Conservation (phyloP, 331 rosid genomes). For the Dryas integrifolia region DNA sequence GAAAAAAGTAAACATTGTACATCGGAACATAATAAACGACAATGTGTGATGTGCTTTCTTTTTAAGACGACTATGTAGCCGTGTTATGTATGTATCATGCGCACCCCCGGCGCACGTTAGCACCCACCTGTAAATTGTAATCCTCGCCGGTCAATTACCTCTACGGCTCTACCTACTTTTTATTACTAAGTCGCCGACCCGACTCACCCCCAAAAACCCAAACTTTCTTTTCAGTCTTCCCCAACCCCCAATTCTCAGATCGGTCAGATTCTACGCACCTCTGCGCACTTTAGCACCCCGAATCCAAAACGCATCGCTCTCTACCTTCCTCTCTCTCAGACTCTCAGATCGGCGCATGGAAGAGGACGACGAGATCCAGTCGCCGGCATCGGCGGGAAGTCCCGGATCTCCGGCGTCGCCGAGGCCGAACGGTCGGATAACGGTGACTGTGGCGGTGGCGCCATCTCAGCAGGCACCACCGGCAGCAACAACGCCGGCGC, state of each 20-base stretch:
- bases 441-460: constrained; percentile 67
- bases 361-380: constrained; percentile 86
- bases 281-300: constrained; percentile 7
- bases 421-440: constrained; percentile 55
- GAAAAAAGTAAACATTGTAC: no score
- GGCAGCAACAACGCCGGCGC: constrained; percentile 19
- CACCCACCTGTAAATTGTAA: no score
- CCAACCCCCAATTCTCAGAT: constrained; percentile 9
- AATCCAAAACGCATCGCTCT: constrained; percentile 3
- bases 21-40: no score
- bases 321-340: neutral
- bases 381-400: constrained; percentile 56
- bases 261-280: constrained; percentile 10
- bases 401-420: constrained; percentile 68
- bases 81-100: no score
- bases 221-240: neutral
- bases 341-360: constrained; percentile 44
- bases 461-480: constrained; percentile 5
- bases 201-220: neutral
- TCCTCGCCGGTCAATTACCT: no score
- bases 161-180: no score
- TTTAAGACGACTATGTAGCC: no score
- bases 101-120: no score
- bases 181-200: no score
- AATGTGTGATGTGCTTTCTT: no score